Evolutionary conservation across 495 filamentous ascomycete genomes (phyloP).

Genomic region (Xylaria grammica): DNA sequence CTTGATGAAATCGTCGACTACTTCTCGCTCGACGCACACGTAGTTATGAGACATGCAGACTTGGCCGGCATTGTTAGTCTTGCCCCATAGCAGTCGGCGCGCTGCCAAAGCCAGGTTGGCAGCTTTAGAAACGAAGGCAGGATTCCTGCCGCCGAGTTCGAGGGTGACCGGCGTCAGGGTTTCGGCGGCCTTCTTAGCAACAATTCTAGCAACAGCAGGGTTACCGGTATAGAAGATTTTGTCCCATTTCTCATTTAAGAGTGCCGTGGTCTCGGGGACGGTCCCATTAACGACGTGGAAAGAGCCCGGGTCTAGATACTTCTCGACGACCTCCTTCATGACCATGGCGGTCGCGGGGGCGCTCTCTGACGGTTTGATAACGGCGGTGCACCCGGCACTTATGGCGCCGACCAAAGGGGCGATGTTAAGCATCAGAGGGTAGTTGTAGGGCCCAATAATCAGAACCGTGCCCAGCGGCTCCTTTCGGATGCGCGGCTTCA

Average conservation of each 20-base stretch:
- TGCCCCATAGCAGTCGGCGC: constrained; percentile 84
- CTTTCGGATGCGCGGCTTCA: constrained; percentile 81
- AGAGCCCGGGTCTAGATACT: constrained; percentile 74
- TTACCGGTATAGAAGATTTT: constrained; percentile 97
- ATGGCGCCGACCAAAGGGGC: constrained; percentile 88
- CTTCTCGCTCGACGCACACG: constrained; percentile 74
- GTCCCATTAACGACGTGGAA: constrained; percentile 82
- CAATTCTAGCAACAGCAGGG: constrained; percentile 77
- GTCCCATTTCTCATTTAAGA: constrained; percentile 91
- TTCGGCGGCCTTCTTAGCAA: constrained; percentile 90
- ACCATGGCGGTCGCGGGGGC: constrained; percentile 76
- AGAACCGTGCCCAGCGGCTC: constrained; percentile 85
- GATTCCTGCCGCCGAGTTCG: constrained; percentile 91
- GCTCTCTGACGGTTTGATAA: constrained; percentile 89
- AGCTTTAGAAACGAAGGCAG: constrained; percentile 83
- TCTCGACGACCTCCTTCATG: constrained; percentile 75
- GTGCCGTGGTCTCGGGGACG: constrained; percentile 76
- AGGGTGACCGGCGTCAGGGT: constrained; percentile 86
- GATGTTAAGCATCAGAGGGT: constrained; percentile 79
- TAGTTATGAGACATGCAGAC: constrained; percentile 91
- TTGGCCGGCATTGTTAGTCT: constrained; percentile 83
- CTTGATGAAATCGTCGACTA: constrained; percentile 73
- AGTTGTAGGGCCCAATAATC: constrained; percentile 94
- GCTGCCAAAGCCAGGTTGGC: constrained; percentile 83
- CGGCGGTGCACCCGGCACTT: constrained; percentile 83